phyloP scores from a whole-genome alignment of 73 alveolate genomes.

The Paramecium bursaria region DNA sequence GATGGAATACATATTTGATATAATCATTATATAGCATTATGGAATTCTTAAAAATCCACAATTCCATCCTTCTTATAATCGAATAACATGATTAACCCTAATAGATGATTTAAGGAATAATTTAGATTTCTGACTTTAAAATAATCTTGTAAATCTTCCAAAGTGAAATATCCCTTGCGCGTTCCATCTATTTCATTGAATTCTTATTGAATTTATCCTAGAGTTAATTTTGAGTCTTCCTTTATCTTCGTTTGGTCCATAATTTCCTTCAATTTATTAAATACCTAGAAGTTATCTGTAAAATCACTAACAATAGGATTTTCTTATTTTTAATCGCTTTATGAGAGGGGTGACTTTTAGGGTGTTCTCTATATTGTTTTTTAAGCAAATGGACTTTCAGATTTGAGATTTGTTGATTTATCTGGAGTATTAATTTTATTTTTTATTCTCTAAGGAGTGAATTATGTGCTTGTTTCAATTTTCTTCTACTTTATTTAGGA shows the following conservation, averaged over 20 bases:
- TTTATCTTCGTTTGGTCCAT: neutral
- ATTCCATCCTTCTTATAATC: too few species aligned
- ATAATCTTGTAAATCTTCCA: too few species aligned
- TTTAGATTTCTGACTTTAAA: too few species aligned
- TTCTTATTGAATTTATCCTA: neutral
- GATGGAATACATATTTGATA: too few species aligned
- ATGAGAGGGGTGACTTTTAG: neutral
- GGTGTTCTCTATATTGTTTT: conserved; percentile 1
- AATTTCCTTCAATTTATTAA: neutral
- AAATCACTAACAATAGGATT: neutral
- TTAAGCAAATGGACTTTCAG: neutral
- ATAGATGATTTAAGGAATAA: too few species aligned
- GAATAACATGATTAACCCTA: too few species aligned
- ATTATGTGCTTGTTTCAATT: neutral
- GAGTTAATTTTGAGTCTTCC: neutral
- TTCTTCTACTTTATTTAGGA: neutral
- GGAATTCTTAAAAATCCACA: too few species aligned
- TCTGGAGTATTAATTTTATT: neutral
- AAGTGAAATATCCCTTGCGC: too few species aligned
- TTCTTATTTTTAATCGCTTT: neutral
- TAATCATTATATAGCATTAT: too few species aligned
- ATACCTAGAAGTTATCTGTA: neutral
- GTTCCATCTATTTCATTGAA: too few species aligned
- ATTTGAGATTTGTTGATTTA: conserved; percentile 38
- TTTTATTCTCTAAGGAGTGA: neutral